Percentiles rank a stretch among this genome's conserved stretches.
Evolutionary conservation across 2,329 filamentous ascomycete genomes (phyloP).

Genomic region (Dothiorella sarmentorum): DNA sequence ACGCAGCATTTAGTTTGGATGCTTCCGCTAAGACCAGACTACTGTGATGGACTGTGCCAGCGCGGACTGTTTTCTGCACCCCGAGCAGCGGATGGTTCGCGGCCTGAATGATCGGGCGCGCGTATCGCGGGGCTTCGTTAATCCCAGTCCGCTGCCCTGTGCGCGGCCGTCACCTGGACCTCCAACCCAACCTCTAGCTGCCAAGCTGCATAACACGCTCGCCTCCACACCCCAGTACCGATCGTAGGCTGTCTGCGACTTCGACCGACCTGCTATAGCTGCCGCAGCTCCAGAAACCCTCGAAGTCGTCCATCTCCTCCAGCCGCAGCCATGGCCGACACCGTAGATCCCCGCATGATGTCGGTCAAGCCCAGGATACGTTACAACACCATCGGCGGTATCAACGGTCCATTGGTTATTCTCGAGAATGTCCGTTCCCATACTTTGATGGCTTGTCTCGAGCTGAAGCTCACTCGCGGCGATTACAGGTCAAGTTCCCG

Average conservation of each 20-base stretch:
- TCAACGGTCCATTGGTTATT: slow-evolving; percentile 97
- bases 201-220: slow-evolving; percentile 18
- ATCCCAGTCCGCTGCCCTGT: slow-evolving; percentile 7
- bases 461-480: slow-evolving; percentile 25
- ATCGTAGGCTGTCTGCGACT: slow-evolving; percentile 15
- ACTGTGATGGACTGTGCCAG: too few species aligned
- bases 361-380: slow-evolving; percentile 68
- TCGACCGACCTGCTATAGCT: background rate
- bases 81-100: background rate
- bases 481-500: slow-evolving; percentile 85
- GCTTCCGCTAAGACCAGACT: too few species aligned
- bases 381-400: slow-evolving; percentile 97
- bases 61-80: background rate
- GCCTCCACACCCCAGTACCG: slow-evolving; percentile 12
- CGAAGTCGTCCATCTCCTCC: background rate
- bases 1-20: too few species aligned
- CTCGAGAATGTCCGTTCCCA: slow-evolving; percentile 76
- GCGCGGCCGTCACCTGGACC: slow-evolving; percentile 17
- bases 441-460: slow-evolving; percentile 1
- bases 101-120: slow-evolving; percentile 10
- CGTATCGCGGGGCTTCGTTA: slow-evolving; percentile 13
- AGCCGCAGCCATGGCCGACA: slow-evolving; percentile 31
- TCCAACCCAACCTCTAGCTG: slow-evolving; percentile 18
- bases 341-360: slow-evolving; percentile 50
- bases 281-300: slow-evolving; percentile 12